phyloP scores from a whole-genome alignment of 2,329 filamentous ascomycete genomes.

The Trichoderma breve region DNA sequence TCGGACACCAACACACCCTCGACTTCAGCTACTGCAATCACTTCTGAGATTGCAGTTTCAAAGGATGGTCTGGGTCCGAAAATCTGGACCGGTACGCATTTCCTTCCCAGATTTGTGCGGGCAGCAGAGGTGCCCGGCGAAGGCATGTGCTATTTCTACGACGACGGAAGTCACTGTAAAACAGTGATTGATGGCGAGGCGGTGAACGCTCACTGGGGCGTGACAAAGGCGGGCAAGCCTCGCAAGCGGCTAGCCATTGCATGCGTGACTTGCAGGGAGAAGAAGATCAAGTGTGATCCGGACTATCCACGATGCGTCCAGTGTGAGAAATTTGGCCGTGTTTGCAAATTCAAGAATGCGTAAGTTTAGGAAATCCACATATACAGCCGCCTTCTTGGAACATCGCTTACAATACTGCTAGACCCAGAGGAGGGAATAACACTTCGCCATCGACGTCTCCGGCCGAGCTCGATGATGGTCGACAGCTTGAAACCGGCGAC shows the following conservation, averaged over 20 bases:
- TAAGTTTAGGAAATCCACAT: conserved; percentile 50
- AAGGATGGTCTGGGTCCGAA: conserved; percentile 65
- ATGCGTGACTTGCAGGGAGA: conserved; percentile 90
- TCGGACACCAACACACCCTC: conserved; percentile 29
- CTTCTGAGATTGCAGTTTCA: conserved; percentile 45
- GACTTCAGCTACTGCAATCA: conserved; percentile 30
- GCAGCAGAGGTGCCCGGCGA: conserved; percentile 71
- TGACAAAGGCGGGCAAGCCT: conserved; percentile 91
- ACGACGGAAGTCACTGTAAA: conserved; percentile 79
- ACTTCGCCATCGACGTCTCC: conserved; percentile 54
- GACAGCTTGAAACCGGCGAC: conserved; percentile 40
- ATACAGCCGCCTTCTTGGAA: not conserved
- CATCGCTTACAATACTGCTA: conserved; percentile 29
- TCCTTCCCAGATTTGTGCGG: conserved; percentile 63
- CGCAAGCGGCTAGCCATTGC: conserved; percentile 87
- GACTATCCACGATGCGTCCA: conserved; percentile 84
- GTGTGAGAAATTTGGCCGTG: conserved; percentile 84
- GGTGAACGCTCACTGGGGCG: conserved; percentile 89
- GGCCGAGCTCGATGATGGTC: conserved; percentile 48
- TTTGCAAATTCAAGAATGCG: conserved; percentile 84
- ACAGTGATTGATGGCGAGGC: conserved; percentile 80
- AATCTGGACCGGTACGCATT: conserved; percentile 68
- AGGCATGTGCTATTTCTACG: conserved; percentile 81
- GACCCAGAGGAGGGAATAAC: conserved; percentile 58
- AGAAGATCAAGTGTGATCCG: conserved; percentile 96